Base-by-base conservation (phyloP, 805 yeast species). In the Dipodascus geniculatus region DNA sequence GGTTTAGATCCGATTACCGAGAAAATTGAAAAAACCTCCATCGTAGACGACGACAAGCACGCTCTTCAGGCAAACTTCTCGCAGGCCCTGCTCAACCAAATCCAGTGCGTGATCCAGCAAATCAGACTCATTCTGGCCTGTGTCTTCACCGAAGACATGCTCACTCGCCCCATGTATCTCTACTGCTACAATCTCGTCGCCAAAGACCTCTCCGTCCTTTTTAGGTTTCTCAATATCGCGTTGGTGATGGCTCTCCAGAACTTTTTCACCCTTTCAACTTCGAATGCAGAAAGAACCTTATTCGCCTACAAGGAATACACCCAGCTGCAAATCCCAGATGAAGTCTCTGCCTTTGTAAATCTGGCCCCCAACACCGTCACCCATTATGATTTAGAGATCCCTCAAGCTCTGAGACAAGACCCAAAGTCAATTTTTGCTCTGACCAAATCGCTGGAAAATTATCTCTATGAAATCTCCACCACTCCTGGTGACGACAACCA, bases 271-370 rank as follows among this genome's bases (percentile, higher is more conserved):
- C 52, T 58, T 17, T 48, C 53, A 9, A 51, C 54, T 14, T 44
- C 55, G 20, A 58, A 58, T 35, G 58, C 61, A n/a, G 59, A 56
- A 33, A 42, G 59, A 47, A 55, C 59, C 16, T 51, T 58, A 23
- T 56, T 55, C 38, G 38, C 56, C 11, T 56, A 56, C 49, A 58
- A 58, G 48, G 61, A 58, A 47, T 55, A 52, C 53, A 56, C 58
- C 11, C 59, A 56, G 54, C 54, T 58, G n/a, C 56, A 56, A 22
- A 49, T 55, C 9, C 19, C 53, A 22, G 58, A 53, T 3, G 61
- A 58, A 23, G 57, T 56, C 2, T 11, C 22, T 9, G 22, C 50
- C 4, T 58, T 56, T 42, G 51, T 51, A 16, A 47, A 33, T 6
- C 35, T 55, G 38, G 57, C 56, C 9, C 55, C 57, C 28, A 56